phyloP scores from a whole-genome alignment of 2,329 filamentous ascomycete species.

The Bipolaris victoriae region DNA sequence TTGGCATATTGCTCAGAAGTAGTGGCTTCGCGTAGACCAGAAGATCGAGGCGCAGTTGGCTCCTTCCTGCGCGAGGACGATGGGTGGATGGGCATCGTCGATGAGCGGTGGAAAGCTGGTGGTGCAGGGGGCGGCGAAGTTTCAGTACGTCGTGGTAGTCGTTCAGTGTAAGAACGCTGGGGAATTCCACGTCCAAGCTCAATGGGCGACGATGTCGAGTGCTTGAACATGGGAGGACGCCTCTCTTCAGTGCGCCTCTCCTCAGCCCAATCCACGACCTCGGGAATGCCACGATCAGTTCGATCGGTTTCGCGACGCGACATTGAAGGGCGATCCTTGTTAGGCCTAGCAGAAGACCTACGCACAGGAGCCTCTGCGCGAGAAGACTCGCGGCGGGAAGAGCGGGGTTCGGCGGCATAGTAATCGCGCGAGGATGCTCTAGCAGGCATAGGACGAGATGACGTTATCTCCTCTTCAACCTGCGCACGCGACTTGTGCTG shows the following conservation, averaged over 20 bases:
- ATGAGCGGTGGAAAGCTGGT: slow-evolving; percentile 48
- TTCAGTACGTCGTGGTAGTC: slow-evolving; percentile 36
- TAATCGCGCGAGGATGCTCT: slow-evolving; percentile 43
- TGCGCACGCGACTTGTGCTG: slow-evolving; percentile 33
- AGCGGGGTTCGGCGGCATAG: slow-evolving; percentile 33
- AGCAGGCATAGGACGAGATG: slow-evolving; percentile 33
- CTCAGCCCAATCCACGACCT: slow-evolving; percentile 45
- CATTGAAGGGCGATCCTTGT: slow-evolving; percentile 34
- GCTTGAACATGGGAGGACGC: slow-evolving; percentile 45
- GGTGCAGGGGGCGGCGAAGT: slow-evolving; percentile 39
- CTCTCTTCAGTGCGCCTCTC: slow-evolving; percentile 26
- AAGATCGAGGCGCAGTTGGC: slow-evolving; percentile 28
- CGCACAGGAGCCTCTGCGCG: slow-evolving; percentile 38
- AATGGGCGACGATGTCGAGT: slow-evolving; percentile 47
- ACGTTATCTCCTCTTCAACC: slow-evolving; percentile 27
- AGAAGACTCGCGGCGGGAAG: slow-evolving; percentile 29
- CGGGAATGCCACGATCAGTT: slow-evolving; percentile 36
- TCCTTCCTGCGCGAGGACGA: slow-evolving; percentile 40
- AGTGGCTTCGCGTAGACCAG: slow-evolving; percentile 41
- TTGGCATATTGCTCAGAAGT: slow-evolving; percentile 31
- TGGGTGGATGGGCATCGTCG: slow-evolving; percentile 50
- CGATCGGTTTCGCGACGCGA: slow-evolving; percentile 39
- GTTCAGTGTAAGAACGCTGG: slow-evolving; percentile 40
- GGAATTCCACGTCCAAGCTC: slow-evolving; percentile 34
- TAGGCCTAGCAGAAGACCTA: slow-evolving; percentile 44